Evolutionary conservation across 371 early-diverging fungal species (phyloP), one percentile per base, ranked within the genome.

Genomic region (Parasitella parasitica): DNA sequence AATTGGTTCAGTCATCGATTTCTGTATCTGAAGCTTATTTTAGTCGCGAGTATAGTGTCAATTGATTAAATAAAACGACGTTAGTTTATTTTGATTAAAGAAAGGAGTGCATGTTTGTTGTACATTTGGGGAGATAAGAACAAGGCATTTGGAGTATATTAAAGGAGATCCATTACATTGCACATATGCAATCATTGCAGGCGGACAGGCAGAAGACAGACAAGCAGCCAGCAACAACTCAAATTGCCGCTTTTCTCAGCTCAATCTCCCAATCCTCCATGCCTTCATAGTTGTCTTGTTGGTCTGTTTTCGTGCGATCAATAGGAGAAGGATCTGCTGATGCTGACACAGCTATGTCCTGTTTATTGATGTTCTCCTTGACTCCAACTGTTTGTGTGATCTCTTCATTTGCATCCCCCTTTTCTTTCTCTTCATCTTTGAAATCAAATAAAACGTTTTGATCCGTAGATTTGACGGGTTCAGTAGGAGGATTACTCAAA

Each of bases 251-350:
- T 41, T 52, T 73, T 60, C 78, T 65, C 27, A 75, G 22, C 48
- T 78, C 78, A 30, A 70, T 67, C 51, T 75, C 76, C 76, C 76
- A 75, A 26, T 78, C 76, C 50, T 78, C 76, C 78, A 78, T 78
- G 6, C 57, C 78, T 35, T 73, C 75, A 54, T 56, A 64, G 4
- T 61, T 57, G 60, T 63, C 13, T 54, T 57, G 27, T 16, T 64
- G 24, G 7, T 30, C 30, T 36, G 11, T 54, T 24, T n/a, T 49
- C 2, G 34, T 26, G 32, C 11, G 4, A 4, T 46, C 16, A 22
- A 46, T 22, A 46, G 24, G 13, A 46, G 46, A 24, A 3, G 24
- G 24, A 46, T 24, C 12, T 11, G 22, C 43, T 54, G 27, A 36
- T 35, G 13, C 57, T 39, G n/a, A 11, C 41, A 15, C n/a, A 53